phyloP scores from a whole-genome alignment of 225 moss, liverwort and hornwort genomes.

The Antitrichia curtipendula region DNA sequence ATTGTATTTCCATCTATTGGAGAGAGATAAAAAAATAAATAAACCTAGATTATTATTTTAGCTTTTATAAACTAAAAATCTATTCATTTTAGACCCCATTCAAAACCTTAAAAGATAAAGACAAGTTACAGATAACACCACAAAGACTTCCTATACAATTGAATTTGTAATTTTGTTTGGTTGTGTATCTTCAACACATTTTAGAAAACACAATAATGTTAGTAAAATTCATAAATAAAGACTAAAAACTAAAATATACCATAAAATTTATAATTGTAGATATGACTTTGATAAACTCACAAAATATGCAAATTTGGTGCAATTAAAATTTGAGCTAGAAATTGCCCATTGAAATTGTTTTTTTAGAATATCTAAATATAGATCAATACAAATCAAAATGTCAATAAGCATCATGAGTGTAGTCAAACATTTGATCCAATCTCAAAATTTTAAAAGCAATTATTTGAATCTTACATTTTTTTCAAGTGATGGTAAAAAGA shows the following conservation, averaged over 20 bases:
- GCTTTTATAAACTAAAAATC: not conserved
- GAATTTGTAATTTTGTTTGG: not conserved
- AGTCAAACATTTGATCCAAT: not conserved
- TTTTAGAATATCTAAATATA: not conserved
- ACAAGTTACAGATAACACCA: too few species aligned
- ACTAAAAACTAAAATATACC: not conserved
- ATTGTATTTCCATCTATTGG: not conserved
- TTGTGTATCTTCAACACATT: not conserved
- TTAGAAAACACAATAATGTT: too few species aligned
- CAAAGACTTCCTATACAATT: not conserved
- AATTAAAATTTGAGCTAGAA: not conserved
- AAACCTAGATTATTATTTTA: rapidly evolving
- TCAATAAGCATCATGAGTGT: too few species aligned
- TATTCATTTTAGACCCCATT: rapidly evolving
- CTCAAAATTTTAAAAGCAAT: not conserved
- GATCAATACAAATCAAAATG: not conserved
- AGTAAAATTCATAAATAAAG: not conserved
- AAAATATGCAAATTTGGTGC: not conserved
- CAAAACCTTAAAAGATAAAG: not conserved
- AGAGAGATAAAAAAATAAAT: not conserved
- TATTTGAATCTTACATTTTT: not conserved
- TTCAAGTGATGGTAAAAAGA: not conserved
- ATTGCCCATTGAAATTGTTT: not conserved
- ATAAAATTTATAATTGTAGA: not conserved
- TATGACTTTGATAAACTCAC: not conserved